Evolutionary conservation across 805 yeast species (phyloP).

Genomic region (Candida taoyuanica): DNA sequence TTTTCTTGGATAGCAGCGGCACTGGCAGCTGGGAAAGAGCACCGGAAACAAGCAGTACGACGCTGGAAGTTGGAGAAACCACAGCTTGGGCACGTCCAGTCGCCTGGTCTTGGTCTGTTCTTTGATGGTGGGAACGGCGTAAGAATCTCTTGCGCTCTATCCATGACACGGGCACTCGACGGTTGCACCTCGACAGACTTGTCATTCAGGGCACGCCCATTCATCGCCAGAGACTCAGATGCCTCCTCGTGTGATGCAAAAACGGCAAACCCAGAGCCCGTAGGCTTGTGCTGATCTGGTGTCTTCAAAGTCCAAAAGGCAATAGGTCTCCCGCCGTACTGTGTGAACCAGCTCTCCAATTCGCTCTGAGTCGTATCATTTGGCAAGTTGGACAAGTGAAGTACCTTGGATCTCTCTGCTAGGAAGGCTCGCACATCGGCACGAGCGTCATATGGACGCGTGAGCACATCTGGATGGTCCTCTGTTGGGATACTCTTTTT

Average conservation of each 20-base stretch:
- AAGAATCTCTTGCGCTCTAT: constrained; percentile 74
- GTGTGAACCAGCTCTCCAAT: constrained; percentile 86
- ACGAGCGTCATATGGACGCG: constrained; percentile 72
- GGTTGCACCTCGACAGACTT: constrained; percentile 82
- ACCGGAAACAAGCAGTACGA: constrained; percentile 89
- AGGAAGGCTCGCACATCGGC: constrained; percentile 66
- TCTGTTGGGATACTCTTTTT: constrained; percentile 43
- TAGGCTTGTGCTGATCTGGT: constrained; percentile 48
- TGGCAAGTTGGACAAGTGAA: constrained; percentile 77
- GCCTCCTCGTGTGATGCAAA: constrained; percentile 87
- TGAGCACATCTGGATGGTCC: constrained; percentile 51
- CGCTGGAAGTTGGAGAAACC: constrained; percentile 94
- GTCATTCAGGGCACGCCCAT: constrained; percentile 73
- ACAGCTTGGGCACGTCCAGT: constrained; percentile 97
- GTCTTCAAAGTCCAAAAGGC: constrained; percentile 85
- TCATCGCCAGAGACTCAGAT: constrained; percentile 67
- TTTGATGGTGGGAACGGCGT: constrained; percentile 81
- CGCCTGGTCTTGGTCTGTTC: constrained; percentile 93
- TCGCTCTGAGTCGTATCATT: constrained; percentile 86
- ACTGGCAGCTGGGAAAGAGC: constrained; percentile 80
- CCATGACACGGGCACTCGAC: constrained; percentile 71
- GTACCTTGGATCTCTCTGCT: constrained; percentile 69
- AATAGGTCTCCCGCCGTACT: constrained; percentile 78
- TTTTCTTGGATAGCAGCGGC: constrained; percentile 67
- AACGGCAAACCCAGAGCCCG: constrained; percentile 76